Evolutionary conservation across 2,329 filamentous ascomycete genomes (phyloP).

Genomic region (Polytolypa hystricis): DNA sequence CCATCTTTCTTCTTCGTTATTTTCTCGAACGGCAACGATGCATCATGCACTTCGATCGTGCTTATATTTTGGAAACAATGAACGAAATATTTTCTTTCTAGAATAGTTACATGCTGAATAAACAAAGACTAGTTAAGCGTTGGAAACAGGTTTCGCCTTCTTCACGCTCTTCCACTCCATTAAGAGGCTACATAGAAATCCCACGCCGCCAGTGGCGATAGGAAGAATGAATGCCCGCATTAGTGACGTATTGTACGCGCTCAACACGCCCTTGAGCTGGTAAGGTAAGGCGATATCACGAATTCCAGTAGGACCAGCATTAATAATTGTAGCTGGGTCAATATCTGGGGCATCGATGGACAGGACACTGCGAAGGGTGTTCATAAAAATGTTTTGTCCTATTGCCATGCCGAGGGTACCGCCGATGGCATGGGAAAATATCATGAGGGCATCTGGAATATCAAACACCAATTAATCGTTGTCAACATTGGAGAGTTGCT

Average conservation of each 20-base stretch:
- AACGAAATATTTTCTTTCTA: too few species aligned
- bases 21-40: too few species aligned
- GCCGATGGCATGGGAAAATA: background rate
- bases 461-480: too few species aligned
- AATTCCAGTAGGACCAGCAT: background rate
- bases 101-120: too few species aligned
- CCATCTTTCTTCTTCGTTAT: too few species aligned
- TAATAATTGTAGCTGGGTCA: background rate
- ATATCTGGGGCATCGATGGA: background rate
- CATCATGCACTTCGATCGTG: too few species aligned
- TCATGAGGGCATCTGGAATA: background rate
- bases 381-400: background rate
- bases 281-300: background rate
- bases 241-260: background rate
- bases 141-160: too few species aligned
- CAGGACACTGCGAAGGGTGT: background rate
- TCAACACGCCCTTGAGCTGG: background rate
- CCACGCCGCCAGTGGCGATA: background rate
- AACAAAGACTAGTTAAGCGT: too few species aligned
- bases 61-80: too few species aligned
- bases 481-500: too few species aligned
- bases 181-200: background rate
- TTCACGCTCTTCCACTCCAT: background rate
- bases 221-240: background rate
- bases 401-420: background rate